Conservation (phyloP, 2,329 filamentous ascomycete genomes). For the Aspergillus novofumigatus region DNA sequence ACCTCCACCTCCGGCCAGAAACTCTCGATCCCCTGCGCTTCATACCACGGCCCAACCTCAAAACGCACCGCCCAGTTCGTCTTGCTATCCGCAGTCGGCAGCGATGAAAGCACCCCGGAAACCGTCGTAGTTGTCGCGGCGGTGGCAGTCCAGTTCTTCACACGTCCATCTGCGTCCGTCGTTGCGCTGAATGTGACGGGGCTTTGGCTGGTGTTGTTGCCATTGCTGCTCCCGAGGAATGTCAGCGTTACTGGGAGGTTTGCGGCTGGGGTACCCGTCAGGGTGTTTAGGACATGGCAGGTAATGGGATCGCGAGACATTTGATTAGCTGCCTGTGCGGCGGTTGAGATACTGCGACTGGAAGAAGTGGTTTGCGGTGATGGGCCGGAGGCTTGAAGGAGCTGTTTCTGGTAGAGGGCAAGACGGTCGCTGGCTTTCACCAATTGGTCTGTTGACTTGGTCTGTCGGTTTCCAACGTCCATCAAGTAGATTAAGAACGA, state of each 20-base stretch:
- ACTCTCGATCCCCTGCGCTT: conserved; percentile 44
- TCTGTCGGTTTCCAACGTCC: conserved; percentile 15
- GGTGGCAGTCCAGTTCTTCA: conserved; percentile 39
- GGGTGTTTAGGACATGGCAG: conserved; percentile 48
- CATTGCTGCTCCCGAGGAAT: conserved; percentile 53
- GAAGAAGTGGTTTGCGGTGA: conserved; percentile 11
- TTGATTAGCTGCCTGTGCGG: conserved; percentile 11
- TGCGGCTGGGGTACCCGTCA: conserved; percentile 42
- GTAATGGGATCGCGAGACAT: conserved; percentile 46
- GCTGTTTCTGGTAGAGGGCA: conserved; percentile 31
- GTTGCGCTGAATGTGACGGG: conserved; percentile 33
- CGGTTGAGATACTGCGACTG: conserved; percentile 7
- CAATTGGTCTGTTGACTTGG: conserved; percentile 14
- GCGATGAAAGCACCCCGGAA: conserved; percentile 27
- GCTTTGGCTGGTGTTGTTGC: conserved; percentile 19
- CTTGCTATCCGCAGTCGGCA: conserved; percentile 35
- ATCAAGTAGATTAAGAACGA: conserved; percentile 18
- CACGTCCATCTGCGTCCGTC: conserved; percentile 45
- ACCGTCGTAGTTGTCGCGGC: conserved; percentile 19
- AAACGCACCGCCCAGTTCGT: conserved; percentile 46
- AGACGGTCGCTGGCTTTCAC: conserved; percentile 30
- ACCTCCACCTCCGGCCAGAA: conserved; percentile 51
- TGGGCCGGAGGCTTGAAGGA: conserved; percentile 11
- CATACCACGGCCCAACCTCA: conserved; percentile 45
- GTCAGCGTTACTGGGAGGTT: conserved; percentile 48